Conservation (phyloP, 257 asterid species). For the Solanum bulbocastanum region DNA sequence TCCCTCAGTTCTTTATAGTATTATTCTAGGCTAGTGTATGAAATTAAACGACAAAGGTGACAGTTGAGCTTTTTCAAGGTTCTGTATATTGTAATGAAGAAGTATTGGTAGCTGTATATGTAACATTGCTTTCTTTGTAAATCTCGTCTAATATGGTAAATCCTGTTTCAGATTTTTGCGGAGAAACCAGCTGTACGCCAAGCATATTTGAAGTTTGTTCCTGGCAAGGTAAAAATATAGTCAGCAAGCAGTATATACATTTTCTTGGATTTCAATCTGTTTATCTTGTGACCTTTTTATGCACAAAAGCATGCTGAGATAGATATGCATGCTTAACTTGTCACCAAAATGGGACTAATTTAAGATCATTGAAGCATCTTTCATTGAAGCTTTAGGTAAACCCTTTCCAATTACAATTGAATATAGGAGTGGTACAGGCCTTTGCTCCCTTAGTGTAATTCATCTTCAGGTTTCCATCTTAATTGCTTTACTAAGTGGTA, state of each 20-base stretch:
- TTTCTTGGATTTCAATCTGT: background rate
- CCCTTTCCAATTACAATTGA: background rate
- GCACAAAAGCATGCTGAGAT: background rate
- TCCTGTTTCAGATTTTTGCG: slow-evolving; percentile 68
- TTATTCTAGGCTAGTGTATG: background rate
- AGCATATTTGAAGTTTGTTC: slow-evolving; percentile 86
- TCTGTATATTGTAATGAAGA: background rate
- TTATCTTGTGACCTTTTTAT: background rate
- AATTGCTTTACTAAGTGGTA: background rate
- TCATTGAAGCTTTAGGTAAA: background rate
- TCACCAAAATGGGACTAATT: background rate
- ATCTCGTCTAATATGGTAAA: background rate
- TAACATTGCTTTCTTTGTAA: background rate
- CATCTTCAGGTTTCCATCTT: background rate
- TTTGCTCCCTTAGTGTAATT: background rate
- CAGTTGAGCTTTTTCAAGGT: background rate
- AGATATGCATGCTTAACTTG: background rate
- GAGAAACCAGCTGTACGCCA: slow-evolving; percentile 99
- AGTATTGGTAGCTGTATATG: background rate
- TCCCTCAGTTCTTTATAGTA: background rate
- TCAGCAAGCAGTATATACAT: background rate
- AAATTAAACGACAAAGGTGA: background rate
- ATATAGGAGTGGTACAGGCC: background rate
- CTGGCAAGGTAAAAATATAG: slow-evolving; percentile 51
- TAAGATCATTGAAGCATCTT: background rate